phyloP scores from a whole-genome alignment of 176 grass and related monocot species.

The sorghum (Sorghum bicolor) region DNA sequence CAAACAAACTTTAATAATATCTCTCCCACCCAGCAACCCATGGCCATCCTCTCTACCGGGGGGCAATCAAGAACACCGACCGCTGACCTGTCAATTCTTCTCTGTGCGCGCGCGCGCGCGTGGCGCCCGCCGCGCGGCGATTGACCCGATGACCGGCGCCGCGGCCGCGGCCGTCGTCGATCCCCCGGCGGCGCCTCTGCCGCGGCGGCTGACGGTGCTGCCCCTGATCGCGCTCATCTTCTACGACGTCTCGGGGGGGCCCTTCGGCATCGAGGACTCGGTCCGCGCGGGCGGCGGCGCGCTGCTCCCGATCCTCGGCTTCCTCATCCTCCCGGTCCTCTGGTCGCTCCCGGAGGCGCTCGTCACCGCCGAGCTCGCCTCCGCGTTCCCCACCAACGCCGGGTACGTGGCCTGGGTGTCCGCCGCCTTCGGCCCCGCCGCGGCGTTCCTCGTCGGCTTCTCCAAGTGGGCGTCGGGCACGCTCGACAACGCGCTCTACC shows the following conservation, averaged over 20 bases:
- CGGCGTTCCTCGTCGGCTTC: slow-evolving; percentile 83
- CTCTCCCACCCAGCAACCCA: background rate
- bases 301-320: slow-evolving; percentile 76
- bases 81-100: background rate
- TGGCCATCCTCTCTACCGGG: background rate
- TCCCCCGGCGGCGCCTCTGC: background rate
- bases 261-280: slow-evolving; percentile 94
- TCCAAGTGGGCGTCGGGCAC: slow-evolving; percentile 83
- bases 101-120: background rate
- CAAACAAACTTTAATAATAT: background rate
- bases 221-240: slow-evolving; percentile 92
- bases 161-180: background rate
- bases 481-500: slow-evolving; percentile 98
- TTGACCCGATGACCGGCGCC: slow-evolving; percentile 21
- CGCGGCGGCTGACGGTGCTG: slow-evolving; percentile 59
- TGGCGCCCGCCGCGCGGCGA: background rate
- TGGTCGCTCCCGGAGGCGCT: slow-evolving; percentile 92
- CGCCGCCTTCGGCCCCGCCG: slow-evolving; percentile 73
- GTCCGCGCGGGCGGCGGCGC: slow-evolving; percentile 76
- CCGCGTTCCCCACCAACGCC: slow-evolving; percentile 75
- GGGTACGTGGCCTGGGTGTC: slow-evolving; percentile 93
- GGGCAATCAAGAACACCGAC: background rate
- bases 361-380: slow-evolving; percentile 81
- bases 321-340: slow-evolving; percentile 58
- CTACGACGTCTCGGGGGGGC: slow-evolving; percentile 92